A percentile compares a stretch with the other conserved stretches of the same genome.
Evolutionary conservation across 208 protist genomes (phyloP).

Genomic region (Trypanosomatidae sp.): DNA sequence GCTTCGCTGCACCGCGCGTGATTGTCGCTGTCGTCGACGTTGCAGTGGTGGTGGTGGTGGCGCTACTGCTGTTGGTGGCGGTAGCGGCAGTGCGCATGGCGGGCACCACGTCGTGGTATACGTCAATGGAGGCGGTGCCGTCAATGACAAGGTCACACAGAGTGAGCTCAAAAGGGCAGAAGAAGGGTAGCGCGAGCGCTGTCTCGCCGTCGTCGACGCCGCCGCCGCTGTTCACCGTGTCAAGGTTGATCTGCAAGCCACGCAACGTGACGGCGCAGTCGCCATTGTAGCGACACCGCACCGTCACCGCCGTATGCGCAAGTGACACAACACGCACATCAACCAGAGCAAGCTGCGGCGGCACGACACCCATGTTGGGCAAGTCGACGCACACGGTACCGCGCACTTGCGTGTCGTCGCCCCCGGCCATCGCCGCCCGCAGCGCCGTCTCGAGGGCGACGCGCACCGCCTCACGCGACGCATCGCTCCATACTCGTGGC

Average conservation of each 20-base stretch:
- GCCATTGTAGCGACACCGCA: constrained; percentile 68
- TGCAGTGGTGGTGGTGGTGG: no score
- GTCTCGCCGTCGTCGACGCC: constrained; percentile 28
- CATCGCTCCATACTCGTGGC: constrained; percentile 52
- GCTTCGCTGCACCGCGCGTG: no score
- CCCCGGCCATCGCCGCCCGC: constrained; percentile 48
- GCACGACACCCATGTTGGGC: constrained; percentile 41
- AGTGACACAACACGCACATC: constrained; percentile 58
- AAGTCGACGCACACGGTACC: constrained; percentile 62
- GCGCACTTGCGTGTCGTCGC: constrained; percentile 55
- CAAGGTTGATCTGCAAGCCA: constrained; percentile 77
- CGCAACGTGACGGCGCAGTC: constrained; percentile 60
- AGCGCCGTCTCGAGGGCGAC: constrained; percentile 51
- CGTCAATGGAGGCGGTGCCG: constrained; percentile 63
- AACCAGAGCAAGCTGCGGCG: constrained; percentile 63
- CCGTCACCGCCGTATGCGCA: constrained; percentile 74
- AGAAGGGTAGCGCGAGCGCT: constrained; percentile 70
- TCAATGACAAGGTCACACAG: constrained; percentile 63
- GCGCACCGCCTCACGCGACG: constrained; percentile 52
- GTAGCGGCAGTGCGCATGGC: no score
- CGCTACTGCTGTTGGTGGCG: no score
- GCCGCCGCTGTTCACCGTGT: constrained; percentile 46
- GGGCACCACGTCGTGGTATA: constrained; percentile 71
- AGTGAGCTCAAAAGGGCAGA: constrained; percentile 80
- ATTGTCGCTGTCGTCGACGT: no score